A percentile compares a stretch with the other conserved stretches of the same genome.
Evolutionary conservation across 225 moss, liverwort and hornwort genomes (phyloP).

Genomic region (Antitrichia curtipendula): DNA sequence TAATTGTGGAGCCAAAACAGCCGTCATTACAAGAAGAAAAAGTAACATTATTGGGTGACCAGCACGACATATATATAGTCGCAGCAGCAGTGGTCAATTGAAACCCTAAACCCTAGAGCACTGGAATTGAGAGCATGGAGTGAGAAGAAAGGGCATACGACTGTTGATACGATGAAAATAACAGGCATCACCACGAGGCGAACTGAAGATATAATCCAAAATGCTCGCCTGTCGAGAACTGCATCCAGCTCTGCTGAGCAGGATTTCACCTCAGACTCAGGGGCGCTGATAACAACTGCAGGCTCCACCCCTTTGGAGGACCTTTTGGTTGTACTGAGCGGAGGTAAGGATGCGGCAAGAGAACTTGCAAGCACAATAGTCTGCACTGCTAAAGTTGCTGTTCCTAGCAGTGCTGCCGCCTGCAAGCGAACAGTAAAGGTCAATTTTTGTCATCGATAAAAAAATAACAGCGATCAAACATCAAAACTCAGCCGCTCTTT

Average conservation of each 20-base stretch:
- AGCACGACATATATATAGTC: too few species aligned
- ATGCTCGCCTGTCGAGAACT: conserved; percentile 60
- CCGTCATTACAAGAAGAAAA: background rate
- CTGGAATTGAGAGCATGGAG: background rate
- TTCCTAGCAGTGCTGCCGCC: conserved; percentile 73
- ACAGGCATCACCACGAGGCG: conserved; percentile 65
- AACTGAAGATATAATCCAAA: conserved; percentile 74
- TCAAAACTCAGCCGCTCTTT: background rate
- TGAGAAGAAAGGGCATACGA: conserved; percentile 26
- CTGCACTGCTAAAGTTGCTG: conserved; percentile 79
- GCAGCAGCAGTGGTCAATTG: background rate
- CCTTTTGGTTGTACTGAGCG: background rate
- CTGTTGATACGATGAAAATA: conserved; percentile 31
- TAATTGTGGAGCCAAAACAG: background rate
- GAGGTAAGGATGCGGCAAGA: conserved; percentile 53
- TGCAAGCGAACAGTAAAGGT: conserved; percentile 8
- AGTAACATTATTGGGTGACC: background rate
- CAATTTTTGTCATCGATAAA: background rate
- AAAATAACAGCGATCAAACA: background rate
- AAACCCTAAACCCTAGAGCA: too few species aligned
- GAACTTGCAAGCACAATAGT: conserved; percentile 87
- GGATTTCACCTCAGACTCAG: conserved; percentile 3
- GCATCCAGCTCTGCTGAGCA: conserved; percentile 9
- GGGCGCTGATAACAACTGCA: background rate
- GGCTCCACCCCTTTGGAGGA: background rate